Conservation (phyloP, 495 filamentous ascomycete genomes). For the Aspergillus taichungensis region DNA sequence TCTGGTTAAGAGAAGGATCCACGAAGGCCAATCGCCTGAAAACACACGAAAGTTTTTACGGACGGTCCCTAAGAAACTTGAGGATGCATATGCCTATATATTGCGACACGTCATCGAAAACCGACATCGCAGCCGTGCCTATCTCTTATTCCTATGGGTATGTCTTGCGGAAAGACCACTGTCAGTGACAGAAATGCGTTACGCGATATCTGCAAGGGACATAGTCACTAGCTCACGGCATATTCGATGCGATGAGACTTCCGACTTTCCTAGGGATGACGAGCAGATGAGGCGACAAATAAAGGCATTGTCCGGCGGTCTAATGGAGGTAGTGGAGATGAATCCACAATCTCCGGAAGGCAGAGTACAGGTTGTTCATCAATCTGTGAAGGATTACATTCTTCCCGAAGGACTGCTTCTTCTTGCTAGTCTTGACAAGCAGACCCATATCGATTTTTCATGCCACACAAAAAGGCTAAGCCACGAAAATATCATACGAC, state of each 20-base stretch:
- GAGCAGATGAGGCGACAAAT: too few species aligned
- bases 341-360: neutral
- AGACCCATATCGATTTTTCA: too few species aligned
- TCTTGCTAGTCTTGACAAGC: too few species aligned
- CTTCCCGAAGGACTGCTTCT: too few species aligned
- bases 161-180: constrained; percentile 11
- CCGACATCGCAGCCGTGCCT: neutral
- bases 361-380: constrained; percentile 10
- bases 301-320: constrained; percentile 5
- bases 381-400: constrained; percentile 13
- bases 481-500: too few species aligned
- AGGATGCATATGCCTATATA: constrained; percentile 5
- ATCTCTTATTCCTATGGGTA: constrained; percentile 11
- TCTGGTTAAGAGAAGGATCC: too few species aligned
- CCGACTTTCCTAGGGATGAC: too few species aligned
- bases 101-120: constrained; percentile 4
- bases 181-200: constrained; percentile 9
- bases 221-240: neutral
- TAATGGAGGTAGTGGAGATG: constrained; percentile 5
- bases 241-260: too few species aligned
- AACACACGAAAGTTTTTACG: too few species aligned
- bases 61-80: too few species aligned
- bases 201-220: constrained; percentile 2
- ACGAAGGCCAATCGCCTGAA: too few species aligned
- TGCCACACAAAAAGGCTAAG: too few species aligned